phyloP scores from a whole-genome alignment of 2,329 filamentous ascomycete species.

The Dendryphion nanum region DNA sequence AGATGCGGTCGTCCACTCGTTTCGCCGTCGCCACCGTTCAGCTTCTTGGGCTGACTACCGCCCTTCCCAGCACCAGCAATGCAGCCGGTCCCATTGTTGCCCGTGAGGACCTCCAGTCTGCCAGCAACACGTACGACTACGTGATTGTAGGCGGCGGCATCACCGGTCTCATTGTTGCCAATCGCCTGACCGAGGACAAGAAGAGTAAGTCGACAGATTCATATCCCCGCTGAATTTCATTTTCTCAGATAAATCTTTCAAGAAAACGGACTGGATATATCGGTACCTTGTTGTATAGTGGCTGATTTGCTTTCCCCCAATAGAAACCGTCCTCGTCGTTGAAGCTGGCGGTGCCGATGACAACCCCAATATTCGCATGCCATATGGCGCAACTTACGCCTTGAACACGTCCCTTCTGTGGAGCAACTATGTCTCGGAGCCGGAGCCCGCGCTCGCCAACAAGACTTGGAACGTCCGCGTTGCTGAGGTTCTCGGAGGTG shows the following conservation, averaged over 20 bases:
- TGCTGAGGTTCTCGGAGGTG: slow-evolving; percentile 1
- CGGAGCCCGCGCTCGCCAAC: neutral
- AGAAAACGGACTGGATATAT: no score
- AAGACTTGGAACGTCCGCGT: slow-evolving; percentile 2
- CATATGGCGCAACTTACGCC: slow-evolving; percentile 19
- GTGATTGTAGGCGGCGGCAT: slow-evolving; percentile 28
- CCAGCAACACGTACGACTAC: slow-evolving; percentile 19
- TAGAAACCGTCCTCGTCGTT: slow-evolving; percentile 27
- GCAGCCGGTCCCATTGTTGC: neutral
- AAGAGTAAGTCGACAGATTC: slow-evolving; percentile 10
- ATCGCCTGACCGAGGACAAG: slow-evolving; percentile 18
- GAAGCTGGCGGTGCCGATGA: slow-evolving; percentile 24
- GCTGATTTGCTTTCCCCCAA: neutral
- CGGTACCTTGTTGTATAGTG: no score
- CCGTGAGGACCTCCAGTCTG: neutral
- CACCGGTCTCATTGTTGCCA: slow-evolving; percentile 24
- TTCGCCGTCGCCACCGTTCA: slow-evolving; percentile 1
- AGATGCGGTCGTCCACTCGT: slow-evolving; percentile 4
- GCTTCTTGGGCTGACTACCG: slow-evolving; percentile 1
- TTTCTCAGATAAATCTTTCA: no score
- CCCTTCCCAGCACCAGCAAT: neutral
- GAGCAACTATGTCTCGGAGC: slow-evolving; percentile 1
- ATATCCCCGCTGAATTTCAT: no score
- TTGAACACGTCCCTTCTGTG: slow-evolving; percentile 11
- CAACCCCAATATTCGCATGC: slow-evolving; percentile 20